Evolutionary conservation across 345 rosid genomes (phyloP).

Genomic region (Populus davidiana): DNA sequence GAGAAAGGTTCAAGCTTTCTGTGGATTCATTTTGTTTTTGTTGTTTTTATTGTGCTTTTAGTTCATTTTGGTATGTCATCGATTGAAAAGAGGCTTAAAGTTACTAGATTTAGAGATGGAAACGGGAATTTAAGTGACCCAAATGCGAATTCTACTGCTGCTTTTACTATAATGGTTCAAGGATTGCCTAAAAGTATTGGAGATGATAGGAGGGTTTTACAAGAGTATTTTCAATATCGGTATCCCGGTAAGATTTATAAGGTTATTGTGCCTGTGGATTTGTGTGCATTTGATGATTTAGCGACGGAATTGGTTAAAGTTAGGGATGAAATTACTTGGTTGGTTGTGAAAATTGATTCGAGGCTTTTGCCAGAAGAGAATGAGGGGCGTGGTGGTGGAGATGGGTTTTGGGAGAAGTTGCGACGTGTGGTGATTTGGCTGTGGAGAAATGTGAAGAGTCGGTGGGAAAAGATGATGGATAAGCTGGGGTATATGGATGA

Average conservation of each 20-base stretch:
- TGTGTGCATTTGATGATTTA: constrained; percentile 89
- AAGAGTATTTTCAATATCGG: constrained; percentile 65
- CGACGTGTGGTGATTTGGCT: constrained; percentile 15
- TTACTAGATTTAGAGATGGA: constrained; percentile 93
- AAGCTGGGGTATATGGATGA: constrained; percentile 67
- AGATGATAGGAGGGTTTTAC: constrained; percentile 56
- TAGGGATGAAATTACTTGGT: constrained; percentile 88
- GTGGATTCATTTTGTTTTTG: constrained; percentile 83
- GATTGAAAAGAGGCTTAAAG: constrained; percentile 60
- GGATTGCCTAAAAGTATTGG: constrained; percentile 86
- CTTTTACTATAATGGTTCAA: constrained; percentile 82
- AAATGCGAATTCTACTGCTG: constrained; percentile 60
- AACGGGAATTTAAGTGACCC: constrained; percentile 82
- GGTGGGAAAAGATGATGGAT: constrained; percentile 45
- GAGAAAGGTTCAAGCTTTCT: constrained; percentile 73
- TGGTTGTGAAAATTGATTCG: constrained; percentile 79
- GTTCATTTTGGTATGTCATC: constrained; percentile 71
- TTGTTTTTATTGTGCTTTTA: constrained; percentile 52
- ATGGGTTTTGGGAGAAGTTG: constrained; percentile 21
- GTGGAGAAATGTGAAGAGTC: constrained; percentile 39
- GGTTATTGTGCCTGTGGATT: constrained; percentile 87
- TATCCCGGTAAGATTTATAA: constrained; percentile 84
- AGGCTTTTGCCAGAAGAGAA: constrained; percentile 55
- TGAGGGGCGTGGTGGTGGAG: constrained; percentile 34
- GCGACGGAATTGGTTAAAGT: constrained; percentile 73